Evolutionary conservation across 139 green algal genomes (phyloP).

Genomic region (Mesotaenium endlicherianum): DNA sequence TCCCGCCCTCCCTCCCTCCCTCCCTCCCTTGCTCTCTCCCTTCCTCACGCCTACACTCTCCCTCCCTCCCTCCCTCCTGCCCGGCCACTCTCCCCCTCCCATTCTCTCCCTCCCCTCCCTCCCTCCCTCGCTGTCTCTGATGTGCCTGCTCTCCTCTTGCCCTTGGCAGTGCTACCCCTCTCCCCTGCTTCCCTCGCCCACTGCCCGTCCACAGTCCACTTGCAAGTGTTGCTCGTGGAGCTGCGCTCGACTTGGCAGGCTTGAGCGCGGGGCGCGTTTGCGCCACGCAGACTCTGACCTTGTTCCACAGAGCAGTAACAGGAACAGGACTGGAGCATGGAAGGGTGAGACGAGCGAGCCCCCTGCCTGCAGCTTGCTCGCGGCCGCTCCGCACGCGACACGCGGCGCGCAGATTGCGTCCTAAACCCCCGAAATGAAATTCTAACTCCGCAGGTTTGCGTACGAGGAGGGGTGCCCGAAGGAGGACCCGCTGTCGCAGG

Average conservation of each 20-base stretch:
- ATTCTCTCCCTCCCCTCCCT: background rate
- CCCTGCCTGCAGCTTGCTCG: too few species aligned
- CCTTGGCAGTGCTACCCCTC: background rate
- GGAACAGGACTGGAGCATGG: too few species aligned
- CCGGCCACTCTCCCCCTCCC: background rate
- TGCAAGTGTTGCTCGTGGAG: too few species aligned
- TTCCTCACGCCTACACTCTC: background rate
- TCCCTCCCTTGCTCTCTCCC: background rate
- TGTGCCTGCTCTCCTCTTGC: background rate
- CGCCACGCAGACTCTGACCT: too few species aligned
- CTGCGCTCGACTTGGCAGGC: too few species aligned
- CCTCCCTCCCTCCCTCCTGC: background rate
- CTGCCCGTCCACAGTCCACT: too few species aligned
- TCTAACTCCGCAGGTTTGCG: slow-evolving; percentile 26
- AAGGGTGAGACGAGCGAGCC: too few species aligned
- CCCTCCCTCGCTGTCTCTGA: slow-evolving; percentile 1
- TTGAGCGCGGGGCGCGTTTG: too few species aligned
- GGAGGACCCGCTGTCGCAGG: slow-evolving; percentile 73
- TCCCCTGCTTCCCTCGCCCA: background rate
- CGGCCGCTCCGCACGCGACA: too few species aligned
- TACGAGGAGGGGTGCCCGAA: slow-evolving; percentile 53
- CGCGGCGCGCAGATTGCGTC: too few species aligned
- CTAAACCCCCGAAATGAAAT: too few species aligned
- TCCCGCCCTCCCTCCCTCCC: background rate
- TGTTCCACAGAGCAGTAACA: too few species aligned